Percentiles rank a stretch among this genome's conserved stretches.
Evolutionary conservation across 2,329 filamentous ascomycete genomes (phyloP).

Genomic region (Cytospora leucostoma): DNA sequence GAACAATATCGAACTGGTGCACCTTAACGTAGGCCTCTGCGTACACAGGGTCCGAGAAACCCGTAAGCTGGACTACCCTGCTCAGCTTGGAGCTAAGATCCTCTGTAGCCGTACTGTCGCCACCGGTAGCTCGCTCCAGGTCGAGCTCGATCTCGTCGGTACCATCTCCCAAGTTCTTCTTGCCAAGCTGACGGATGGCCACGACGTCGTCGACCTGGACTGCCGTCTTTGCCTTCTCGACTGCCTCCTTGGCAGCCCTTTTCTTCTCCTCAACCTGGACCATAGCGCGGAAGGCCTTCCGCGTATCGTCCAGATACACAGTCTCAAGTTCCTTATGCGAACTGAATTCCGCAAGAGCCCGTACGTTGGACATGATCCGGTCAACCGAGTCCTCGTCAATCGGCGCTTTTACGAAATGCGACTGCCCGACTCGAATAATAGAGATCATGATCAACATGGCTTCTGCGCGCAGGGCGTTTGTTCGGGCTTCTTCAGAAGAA

Average conservation of each 20-base stretch:
- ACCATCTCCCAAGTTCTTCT: constrained; percentile 83
- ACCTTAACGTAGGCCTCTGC: constrained; percentile 99
- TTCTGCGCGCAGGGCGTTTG: constrained; percentile 91
- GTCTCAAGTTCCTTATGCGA: constrained; percentile 88
- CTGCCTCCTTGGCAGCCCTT: constrained; percentile 89
- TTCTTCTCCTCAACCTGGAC: constrained; percentile 98
- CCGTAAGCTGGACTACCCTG: constrained; percentile 93
- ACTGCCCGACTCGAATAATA: constrained; percentile 95
- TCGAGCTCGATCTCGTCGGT: constrained; percentile 86
- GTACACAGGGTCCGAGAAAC: constrained; percentile 97
- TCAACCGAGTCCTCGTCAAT: constrained; percentile 99
- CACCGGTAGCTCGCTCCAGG: constrained; percentile 90
- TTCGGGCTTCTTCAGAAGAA: constrained; percentile 79
- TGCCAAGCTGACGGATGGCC: constrained; percentile 86
- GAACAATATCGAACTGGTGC: constrained; percentile 96
- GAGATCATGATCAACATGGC: constrained; percentile 99
- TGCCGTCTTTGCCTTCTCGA: constrained; percentile 89
- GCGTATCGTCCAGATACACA: constrained; percentile 91
- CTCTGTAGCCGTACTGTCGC: constrained; percentile 74
- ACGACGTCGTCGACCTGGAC: constrained; percentile 96
- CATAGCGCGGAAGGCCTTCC: constrained; percentile 95
- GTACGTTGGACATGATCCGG: constrained; percentile 95
- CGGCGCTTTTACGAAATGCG: constrained; percentile 95
- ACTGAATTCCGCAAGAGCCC: constrained; percentile 86
- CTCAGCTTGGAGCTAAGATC: constrained; percentile 92